Evolutionary conservation across 2,329 filamentous ascomycete genomes (phyloP), one percentile per base, ranked within the genome.

Genomic region (Hymenotorrendiella dingleyae): DNA sequence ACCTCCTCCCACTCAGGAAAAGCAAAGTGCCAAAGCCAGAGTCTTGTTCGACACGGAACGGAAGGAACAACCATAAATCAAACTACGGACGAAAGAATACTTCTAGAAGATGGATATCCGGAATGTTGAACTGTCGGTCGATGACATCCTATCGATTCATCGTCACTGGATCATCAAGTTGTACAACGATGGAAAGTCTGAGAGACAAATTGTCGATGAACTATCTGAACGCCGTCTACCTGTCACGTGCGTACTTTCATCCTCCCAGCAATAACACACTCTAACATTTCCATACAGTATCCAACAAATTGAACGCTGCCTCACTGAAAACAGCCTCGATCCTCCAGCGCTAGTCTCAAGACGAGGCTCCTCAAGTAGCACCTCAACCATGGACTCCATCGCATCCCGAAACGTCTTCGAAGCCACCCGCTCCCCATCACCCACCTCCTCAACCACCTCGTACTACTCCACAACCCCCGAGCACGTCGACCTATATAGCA

Each of bases 31-130:
- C n/a, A n/a, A n/a, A n/a, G n/a, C n/a, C n/a, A n/a, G n/a, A n/a
- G n/a, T n/a, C n/a, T n/a, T n/a, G n/a, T n/a, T n/a, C n/a, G n/a
- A n/a, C n/a, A n/a, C n/a, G n/a, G n/a, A n/a, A n/a, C n/a, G n/a
- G n/a, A n/a, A n/a, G n/a, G n/a, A n/a, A n/a, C n/a, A n/a, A n/a
- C n/a, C n/a, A n/a, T n/a, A n/a, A n/a, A n/a, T n/a, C n/a, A n/a
- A n/a, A n/a, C n/a, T n/a, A n/a, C n/a, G n/a, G n/a, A n/a, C n/a
- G n/a, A n/a, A n/a, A n/a, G n/a, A n/a, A n/a, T n/a, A n/a, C n/a
- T n/a, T n/a, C n/a, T n/a, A n/a, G n/a, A n/a, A n/a, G 9, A 52
- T 56, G 52, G 52, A 56, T 8, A 20, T 52, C 17, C 36, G 45
- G 34, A 39, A 36, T 20, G 12, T 49, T 7, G 50, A 56, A 14